Evolutionary conservation across 768 basidiomycete genomes (phyloP).

Genomic region (Tylopilus plumbeoviolaceoides): DNA sequence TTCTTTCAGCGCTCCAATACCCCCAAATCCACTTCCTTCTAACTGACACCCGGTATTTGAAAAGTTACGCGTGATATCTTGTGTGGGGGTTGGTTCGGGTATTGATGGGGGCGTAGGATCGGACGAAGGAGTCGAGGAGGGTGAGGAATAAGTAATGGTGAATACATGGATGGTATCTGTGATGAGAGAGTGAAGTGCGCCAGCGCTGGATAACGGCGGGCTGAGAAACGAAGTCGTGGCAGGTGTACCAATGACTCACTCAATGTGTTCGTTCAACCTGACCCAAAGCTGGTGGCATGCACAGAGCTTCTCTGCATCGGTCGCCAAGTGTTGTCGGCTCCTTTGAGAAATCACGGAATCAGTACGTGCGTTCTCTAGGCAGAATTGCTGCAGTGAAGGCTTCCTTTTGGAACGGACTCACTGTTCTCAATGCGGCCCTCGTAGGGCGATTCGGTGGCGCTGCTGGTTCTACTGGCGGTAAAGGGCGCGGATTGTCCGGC

Average conservation of each 20-base stretch:
- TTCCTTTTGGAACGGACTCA: background rate
- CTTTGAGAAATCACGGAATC: conserved; percentile 54
- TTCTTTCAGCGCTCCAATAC: conserved; percentile 31
- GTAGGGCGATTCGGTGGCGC: conserved; percentile 8
- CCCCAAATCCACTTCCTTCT: conserved; percentile 23
- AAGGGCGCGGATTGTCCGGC: conserved; percentile 1
- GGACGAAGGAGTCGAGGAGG: conserved; percentile 13
- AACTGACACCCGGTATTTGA: conserved; percentile 54
- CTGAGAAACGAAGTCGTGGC: background rate
- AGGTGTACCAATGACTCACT: conserved; percentile 38
- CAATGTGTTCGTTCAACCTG: conserved; percentile 62
- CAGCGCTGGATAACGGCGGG: conserved; percentile 36
- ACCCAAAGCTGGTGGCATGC: conserved; percentile 80
- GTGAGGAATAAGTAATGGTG: conserved; percentile 43
- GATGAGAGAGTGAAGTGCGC: conserved; percentile 58
- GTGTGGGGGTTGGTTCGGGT: conserved; percentile 48
- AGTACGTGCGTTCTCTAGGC: background rate
- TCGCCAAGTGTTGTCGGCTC: conserved; percentile 68
- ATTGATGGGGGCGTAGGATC: conserved; percentile 24
- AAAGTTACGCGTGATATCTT: conserved; percentile 81
- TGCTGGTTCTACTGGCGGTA: conserved; percentile 11
- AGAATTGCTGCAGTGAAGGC: too few species aligned
- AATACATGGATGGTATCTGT: conserved; percentile 66
- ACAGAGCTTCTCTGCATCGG: conserved; percentile 83
- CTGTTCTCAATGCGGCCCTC: conserved; percentile 10